Evolutionary conservation across 2,329 filamentous ascomycete species (phyloP).

Genomic region (Sarocladiaceae sp.): DNA sequence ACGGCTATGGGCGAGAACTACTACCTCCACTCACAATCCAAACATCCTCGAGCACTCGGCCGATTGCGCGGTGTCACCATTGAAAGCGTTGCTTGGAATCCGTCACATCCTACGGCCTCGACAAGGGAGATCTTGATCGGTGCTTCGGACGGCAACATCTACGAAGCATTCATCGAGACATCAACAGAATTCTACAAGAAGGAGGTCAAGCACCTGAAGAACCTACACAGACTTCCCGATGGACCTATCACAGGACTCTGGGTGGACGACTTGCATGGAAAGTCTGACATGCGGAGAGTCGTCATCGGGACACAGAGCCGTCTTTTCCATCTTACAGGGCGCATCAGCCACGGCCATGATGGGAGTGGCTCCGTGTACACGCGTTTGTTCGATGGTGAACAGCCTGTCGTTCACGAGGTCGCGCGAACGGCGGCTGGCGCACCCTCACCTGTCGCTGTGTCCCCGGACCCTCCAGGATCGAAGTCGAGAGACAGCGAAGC

Average conservation of each 20-base stretch:
- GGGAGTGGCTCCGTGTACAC: slow-evolving; percentile 83
- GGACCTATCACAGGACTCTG: slow-evolving; percentile 82
- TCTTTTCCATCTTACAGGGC: slow-evolving; percentile 78
- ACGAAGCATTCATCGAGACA: slow-evolving; percentile 92
- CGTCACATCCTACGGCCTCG: slow-evolving; percentile 84
- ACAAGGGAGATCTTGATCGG: slow-evolving; percentile 92
- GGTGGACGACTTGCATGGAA: slow-evolving; percentile 66
- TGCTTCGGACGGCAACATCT: slow-evolving; percentile 88
- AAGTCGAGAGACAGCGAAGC: slow-evolving; percentile 52
- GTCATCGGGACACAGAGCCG: slow-evolving; percentile 75
- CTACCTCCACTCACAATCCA: slow-evolving; percentile 94
- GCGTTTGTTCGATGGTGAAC: slow-evolving; percentile 82
- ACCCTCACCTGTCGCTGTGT: slow-evolving; percentile 56
- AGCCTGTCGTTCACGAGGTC: slow-evolving; percentile 71
- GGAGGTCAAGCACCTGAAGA: slow-evolving; percentile 88
- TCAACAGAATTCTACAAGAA: slow-evolving; percentile 92
- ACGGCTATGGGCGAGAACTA: slow-evolving; percentile 94
- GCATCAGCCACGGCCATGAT: slow-evolving; percentile 69
- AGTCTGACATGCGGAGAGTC: slow-evolving; percentile 69
- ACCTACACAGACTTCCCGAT: slow-evolving; percentile 76
- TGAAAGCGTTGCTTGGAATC: slow-evolving; percentile 92
- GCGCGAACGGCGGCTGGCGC: slow-evolving; percentile 52
- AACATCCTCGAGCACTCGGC: slow-evolving; percentile 76
- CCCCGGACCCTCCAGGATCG: slow-evolving; percentile 64
- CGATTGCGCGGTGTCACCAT: slow-evolving; percentile 82